These are phyloP conservation scores for Halophytophthora batemanensis DNA, from an alignment of 352 stramenopile genomes.

Conservation along the genomic window DNA sequence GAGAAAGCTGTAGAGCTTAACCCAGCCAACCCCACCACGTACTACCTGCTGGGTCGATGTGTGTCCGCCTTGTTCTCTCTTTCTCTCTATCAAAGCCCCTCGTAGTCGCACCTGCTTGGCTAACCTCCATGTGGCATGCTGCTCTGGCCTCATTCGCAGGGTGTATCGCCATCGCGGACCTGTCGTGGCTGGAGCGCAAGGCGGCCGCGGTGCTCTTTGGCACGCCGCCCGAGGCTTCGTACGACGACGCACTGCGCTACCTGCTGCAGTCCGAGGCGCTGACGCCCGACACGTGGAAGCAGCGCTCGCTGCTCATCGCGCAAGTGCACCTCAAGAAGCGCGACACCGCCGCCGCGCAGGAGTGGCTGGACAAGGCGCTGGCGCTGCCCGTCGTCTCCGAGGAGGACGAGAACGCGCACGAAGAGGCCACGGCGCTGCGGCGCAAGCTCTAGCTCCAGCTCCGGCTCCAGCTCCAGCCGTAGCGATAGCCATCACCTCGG, in stretches of 20 bases:
- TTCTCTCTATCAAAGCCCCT: too few relatives aligned
- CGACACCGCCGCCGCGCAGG: conserved; percentile 52
- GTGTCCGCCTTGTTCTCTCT: conserved; percentile 1
- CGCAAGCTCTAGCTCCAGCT: conserved; percentile 69
- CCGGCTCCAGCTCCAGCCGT: too few relatives aligned
- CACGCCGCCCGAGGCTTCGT: conserved; percentile 74
- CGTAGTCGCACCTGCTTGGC: too few relatives aligned
- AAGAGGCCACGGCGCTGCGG: conserved; percentile 63
- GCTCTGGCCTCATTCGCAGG: conserved; percentile 9
- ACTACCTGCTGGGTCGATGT: conserved; percentile 77
- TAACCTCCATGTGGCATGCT: too few relatives aligned
- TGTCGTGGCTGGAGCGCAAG: conserved; percentile 86
- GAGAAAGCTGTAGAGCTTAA: conserved; percentile 76
- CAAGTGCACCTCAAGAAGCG: conserved; percentile 84
- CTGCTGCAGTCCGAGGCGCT: conserved; percentile 78
- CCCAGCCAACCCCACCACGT: conserved; percentile 65
- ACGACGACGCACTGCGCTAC: conserved; percentile 75
- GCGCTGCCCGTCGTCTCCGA: conserved; percentile 48
- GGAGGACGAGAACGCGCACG: conserved; percentile 68
- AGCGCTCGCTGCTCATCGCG: conserved; percentile 78
- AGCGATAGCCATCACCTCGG: too few relatives aligned
- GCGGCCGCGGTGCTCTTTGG: conserved; percentile 79
- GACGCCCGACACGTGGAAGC: conserved; percentile 77
- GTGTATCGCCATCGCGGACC: conserved; percentile 81
- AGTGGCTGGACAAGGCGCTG: conserved; percentile 74